Percentiles rank a stretch among this genome's conserved stretches.
Conservation (phyloP, 495 filamentous ascomycete species). For the Geopyxis carbonaria region DNA sequence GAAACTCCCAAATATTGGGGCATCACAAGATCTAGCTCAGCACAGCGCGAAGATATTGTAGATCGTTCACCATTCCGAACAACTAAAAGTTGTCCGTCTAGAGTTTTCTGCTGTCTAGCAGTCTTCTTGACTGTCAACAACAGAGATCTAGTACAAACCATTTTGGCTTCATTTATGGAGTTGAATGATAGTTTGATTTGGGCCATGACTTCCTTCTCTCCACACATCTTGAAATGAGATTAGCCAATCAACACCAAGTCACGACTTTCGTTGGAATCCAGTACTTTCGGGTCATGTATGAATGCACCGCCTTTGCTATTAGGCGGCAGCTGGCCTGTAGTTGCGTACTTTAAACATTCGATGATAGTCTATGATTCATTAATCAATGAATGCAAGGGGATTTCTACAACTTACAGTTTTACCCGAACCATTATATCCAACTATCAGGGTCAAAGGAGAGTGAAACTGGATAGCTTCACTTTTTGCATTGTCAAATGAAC, state of each 20-base stretch:
- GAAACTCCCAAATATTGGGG: slow-evolving; percentile 82
- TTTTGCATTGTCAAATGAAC: slow-evolving; percentile 68
- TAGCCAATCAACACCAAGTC: slow-evolving; percentile 1
- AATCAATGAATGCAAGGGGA: slow-evolving; percentile 11
- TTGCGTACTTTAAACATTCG: slow-evolving; percentile 96
- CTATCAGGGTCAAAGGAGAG: slow-evolving; percentile 82
- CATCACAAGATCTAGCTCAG: slow-evolving; percentile 65
- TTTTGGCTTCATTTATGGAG: slow-evolving; percentile 51
- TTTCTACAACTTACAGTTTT: slow-evolving; percentile 49
- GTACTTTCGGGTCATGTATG: slow-evolving; percentile 81
- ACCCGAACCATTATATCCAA: slow-evolving; percentile 90
- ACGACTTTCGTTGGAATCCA: slow-evolving; percentile 13
- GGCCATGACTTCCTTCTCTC: slow-evolving; percentile 78
- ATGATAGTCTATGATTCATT: slow-evolving; percentile 57
- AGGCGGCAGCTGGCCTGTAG: slow-evolving; percentile 80
- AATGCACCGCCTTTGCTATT: slow-evolving; percentile 92
- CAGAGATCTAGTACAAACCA: slow-evolving; percentile 65
- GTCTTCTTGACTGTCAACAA: slow-evolving; percentile 76
- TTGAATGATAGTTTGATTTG: slow-evolving; percentile 83
- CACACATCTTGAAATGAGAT: slow-evolving; percentile 45
- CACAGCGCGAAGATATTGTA: slow-evolving; percentile 56
- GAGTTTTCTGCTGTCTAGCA: slow-evolving; percentile 50
- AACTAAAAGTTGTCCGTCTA: slow-evolving; percentile 61
- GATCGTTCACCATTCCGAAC: slow-evolving; percentile 65
- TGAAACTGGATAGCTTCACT: slow-evolving; percentile 77